Evolutionary conservation across 2,329 filamentous ascomycete genomes (phyloP), one percentile per base, ranked within the genome.

Genomic region (Didymella pomorum): DNA sequence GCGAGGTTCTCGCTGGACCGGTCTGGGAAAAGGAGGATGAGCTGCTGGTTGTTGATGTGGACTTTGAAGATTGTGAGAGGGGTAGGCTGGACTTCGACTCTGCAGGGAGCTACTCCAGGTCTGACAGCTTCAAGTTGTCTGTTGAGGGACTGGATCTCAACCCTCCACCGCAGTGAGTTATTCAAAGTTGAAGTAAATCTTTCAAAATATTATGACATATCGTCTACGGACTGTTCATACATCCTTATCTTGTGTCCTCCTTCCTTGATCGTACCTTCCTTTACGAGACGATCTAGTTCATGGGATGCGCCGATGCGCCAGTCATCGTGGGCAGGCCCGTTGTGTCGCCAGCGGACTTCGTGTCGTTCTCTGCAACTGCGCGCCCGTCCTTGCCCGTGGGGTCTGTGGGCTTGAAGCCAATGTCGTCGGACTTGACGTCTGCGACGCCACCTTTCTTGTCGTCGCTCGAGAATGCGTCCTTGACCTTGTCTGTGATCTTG

Each of bases 41-140:
- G 0, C 75, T 97, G 28, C 78, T 93, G 50, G 85, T 85, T 31
- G 83, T 86, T 0, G 91, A 95, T 63, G 88, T 93, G 3, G 92
- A 97, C 71, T 89, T 97, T 69, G 90, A 96, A 46, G 92, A 97
- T 65, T 97, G 93, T 68, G 86, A 93, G 65, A 83, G 91, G 10
- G 93, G 93, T 0, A 81, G 92, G 51, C 75, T 97, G 64, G 93
- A 97, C 74, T 75, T 97, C 45, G 93, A 97, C 79, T 87, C 91
- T 35, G 92, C 87, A 2, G 93, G 93, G 0, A 93, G 89, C 71
- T 97, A 96, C 76, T 93, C 92, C 2, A 84, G 92, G 73, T 90
- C 84, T 62, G 88, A 89, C 71, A 80, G 84, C 16, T 89, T 89
- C 70, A 81, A 82, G 63, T 71, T 89, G 54, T 83, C 78, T 0